These are phyloP conservation scores for Santalum album DNA, from an alignment of 164 flowering plant species.

Conservation along the genomic window DNA sequence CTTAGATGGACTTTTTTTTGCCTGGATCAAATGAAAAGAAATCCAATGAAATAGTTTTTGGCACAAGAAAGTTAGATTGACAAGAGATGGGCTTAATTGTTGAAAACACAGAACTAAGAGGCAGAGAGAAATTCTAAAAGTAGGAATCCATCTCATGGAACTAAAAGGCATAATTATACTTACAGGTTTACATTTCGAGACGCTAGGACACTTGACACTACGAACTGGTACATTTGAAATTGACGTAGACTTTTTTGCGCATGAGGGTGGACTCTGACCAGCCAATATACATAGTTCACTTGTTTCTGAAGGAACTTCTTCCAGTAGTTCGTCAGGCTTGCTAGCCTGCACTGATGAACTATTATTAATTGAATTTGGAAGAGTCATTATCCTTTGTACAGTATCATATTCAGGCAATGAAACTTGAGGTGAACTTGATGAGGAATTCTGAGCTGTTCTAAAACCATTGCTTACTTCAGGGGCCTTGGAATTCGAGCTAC, in stretches of 20 bases:
- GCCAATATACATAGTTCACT: constrained; percentile 9
- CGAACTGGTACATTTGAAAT: constrained; percentile 21
- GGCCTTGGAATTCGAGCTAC: constrained; percentile 26
- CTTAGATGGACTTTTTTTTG: constrained; percentile 70
- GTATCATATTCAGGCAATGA: constrained; percentile 18
- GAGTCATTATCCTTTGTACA: constrained; percentile 10
- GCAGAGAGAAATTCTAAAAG: not conserved
- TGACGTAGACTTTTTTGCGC: constrained; percentile 21
- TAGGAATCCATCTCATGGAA: not conserved
- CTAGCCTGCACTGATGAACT: constrained; percentile 5
- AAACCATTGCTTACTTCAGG: constrained; percentile 18
- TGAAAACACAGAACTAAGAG: not conserved
- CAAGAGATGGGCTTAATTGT: not conserved
- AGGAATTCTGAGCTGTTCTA: constrained; percentile 13
- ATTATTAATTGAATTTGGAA: constrained; percentile 2
- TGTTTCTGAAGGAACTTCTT: constrained; percentile 21
- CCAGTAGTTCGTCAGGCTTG: constrained; percentile 14
- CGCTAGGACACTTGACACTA: constrained; percentile 22
- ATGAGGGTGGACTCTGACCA: constrained; percentile 10
- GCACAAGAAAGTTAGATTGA: not conserved
- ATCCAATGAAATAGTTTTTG: not conserved
- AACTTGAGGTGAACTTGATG: constrained; percentile 18
- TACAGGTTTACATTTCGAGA: constrained; percentile 75
- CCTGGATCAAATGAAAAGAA: constrained; percentile 35
- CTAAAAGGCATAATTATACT: constrained; percentile 24